Percentiles rank a stretch among this genome's conserved stretches.
These are phyloP conservation scores for Colletotrichum sp. DNA, from an alignment of 2,329 filamentous ascomycete genomes.

Conservation along the genomic window DNA sequence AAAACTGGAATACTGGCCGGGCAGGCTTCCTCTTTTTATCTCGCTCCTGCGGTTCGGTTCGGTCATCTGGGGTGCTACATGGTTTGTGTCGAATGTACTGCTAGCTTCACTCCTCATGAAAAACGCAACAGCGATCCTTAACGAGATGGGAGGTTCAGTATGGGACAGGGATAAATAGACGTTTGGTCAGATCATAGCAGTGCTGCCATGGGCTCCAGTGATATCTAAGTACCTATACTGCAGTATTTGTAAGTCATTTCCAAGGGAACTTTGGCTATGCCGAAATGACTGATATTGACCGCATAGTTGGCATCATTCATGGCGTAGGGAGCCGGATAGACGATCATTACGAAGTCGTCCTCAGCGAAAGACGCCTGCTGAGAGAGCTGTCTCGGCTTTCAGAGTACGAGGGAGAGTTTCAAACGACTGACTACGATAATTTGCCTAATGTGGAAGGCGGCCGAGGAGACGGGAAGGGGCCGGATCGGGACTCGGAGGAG, in stretches of 20 bases:
- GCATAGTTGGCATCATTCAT: background rate
- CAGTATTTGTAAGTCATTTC: constrained; percentile 22
- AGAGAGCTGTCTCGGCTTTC: background rate
- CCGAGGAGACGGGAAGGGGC: background rate
- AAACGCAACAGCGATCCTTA: background rate
- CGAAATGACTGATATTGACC: no score
- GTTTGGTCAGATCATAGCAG: constrained; percentile 29
- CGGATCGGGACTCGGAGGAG: background rate
- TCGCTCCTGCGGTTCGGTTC: background rate
- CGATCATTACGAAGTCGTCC: background rate
- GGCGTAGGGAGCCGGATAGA: background rate
- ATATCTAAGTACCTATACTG: constrained; percentile 25
- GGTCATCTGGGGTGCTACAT: background rate
- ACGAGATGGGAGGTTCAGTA: background rate
- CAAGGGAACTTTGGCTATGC: no score
- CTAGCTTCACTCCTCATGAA: background rate
- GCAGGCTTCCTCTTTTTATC: background rate
- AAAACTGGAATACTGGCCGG: background rate
- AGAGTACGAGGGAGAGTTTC: background rate
- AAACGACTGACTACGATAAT: background rate
- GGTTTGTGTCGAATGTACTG: background rate
- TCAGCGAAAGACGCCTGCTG: background rate
- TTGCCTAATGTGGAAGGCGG: background rate
- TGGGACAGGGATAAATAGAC: constrained; percentile 19
- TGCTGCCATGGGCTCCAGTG: constrained; percentile 28